Conservation (phyloP, 352 stramenopile genomes). For the Globisporangium acanthophoron region DNA sequence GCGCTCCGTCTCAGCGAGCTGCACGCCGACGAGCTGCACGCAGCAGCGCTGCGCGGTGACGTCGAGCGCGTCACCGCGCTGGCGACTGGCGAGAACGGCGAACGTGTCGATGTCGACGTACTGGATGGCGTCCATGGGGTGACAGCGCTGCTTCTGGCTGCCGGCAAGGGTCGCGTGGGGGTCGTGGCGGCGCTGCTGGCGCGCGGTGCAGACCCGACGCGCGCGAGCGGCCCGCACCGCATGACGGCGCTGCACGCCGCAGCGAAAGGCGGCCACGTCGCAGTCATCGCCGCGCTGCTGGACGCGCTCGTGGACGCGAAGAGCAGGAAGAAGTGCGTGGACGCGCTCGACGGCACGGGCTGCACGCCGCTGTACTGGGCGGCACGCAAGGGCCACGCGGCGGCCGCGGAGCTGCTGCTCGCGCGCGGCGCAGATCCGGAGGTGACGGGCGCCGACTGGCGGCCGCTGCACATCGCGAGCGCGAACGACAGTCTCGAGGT, state of each 20-base stretch:
- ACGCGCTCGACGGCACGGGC: slow-evolving; percentile 11
- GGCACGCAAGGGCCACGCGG: slow-evolving; percentile 9
- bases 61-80: slow-evolving; percentile 7
- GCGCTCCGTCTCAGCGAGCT: slow-evolving; percentile 8
- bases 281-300: background rate
- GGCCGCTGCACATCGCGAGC: slow-evolving; percentile 13
- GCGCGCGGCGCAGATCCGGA: slow-evolving; percentile 10
- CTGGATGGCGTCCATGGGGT: slow-evolving; percentile 4
- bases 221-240: slow-evolving; percentile 6
- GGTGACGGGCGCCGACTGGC: slow-evolving; percentile 8
- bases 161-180: slow-evolving; percentile 6
- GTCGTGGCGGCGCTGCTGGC: slow-evolving; percentile 11
- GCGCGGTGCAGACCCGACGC: slow-evolving; percentile 6
- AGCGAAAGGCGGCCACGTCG: slow-evolving; percentile 9
- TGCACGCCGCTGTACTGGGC: slow-evolving; percentile 15
- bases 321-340: background rate
- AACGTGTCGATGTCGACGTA: slow-evolving; percentile 10
- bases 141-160: slow-evolving; percentile 15
- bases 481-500: slow-evolving; percentile 14
- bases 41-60: slow-evolving; percentile 9
- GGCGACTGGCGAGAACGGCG: slow-evolving; percentile 1
- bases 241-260: slow-evolving; percentile 13
- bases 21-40: slow-evolving; percentile 8
- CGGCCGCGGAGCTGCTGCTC: slow-evolving; percentile 9
- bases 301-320: background rate